phyloP scores from a whole-genome alignment of 768 basidiomycete species.

The Asterophora parasitica region DNA sequence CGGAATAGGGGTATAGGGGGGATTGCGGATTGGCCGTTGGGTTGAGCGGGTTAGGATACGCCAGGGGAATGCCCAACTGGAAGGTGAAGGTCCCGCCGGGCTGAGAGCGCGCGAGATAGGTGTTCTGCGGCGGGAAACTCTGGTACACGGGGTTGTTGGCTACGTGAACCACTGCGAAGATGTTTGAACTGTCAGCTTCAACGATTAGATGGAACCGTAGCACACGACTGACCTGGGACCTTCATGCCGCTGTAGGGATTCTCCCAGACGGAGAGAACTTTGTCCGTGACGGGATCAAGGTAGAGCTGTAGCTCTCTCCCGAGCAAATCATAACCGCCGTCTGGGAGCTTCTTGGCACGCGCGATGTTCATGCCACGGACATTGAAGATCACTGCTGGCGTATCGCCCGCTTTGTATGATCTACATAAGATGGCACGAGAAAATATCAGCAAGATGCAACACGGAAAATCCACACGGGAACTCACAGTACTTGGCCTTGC shows the following conservation, averaged over 20 bases:
- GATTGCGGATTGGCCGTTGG: slow-evolving; percentile 13
- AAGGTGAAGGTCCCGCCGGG: slow-evolving; percentile 16
- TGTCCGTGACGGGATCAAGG: slow-evolving; percentile 15
- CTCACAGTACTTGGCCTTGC: slow-evolving; percentile 18
- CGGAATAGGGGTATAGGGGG: slow-evolving; percentile 11
- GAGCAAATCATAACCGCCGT: slow-evolving; percentile 16
- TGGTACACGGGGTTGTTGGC: slow-evolving; percentile 18
- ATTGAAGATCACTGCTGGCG: slow-evolving; percentile 16
- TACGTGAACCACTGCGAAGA: slow-evolving; percentile 14
- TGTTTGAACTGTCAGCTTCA: background rate
- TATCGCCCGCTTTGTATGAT: slow-evolving; percentile 15
- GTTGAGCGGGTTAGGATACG: slow-evolving; percentile 20
- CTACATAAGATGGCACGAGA: slow-evolving; percentile 3
- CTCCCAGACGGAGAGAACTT: slow-evolving; percentile 17
- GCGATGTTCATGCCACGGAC: slow-evolving; percentile 19
- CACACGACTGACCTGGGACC: slow-evolving; percentile 10
- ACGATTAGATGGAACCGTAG: background rate
- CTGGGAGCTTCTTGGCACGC: slow-evolving; percentile 11
- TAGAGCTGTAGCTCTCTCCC: slow-evolving; percentile 16
- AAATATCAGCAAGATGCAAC: background rate
- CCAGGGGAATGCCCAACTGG: slow-evolving; percentile 11
- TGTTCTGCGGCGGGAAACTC: slow-evolving; percentile 8
- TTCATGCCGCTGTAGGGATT: slow-evolving; percentile 15
- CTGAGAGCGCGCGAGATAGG: slow-evolving; percentile 8
- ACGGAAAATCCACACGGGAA: background rate